Percentiles rank a stretch among this genome's conserved stretches.
phyloP scores from a whole-genome alignment of 2,329 filamentous ascomycete species.

The Pseudogymnoascus pannorum region DNA sequence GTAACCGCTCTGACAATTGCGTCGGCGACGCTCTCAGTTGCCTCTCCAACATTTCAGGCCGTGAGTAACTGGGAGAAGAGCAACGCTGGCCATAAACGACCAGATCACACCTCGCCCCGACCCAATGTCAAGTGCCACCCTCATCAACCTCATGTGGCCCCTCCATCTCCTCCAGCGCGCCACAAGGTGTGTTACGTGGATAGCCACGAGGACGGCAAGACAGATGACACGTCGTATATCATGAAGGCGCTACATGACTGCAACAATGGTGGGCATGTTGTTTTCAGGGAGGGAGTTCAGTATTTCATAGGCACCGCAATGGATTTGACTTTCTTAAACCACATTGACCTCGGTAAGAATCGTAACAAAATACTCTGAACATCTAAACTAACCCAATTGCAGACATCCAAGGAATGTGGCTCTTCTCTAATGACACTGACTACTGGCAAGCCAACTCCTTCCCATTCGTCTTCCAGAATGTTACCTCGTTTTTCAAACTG shows the following conservation, averaged over 20 bases:
- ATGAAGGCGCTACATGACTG: slow-evolving; percentile 42
- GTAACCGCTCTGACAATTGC: slow-evolving; percentile 18
- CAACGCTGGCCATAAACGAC: slow-evolving; percentile 10
- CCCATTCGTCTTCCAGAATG: slow-evolving; percentile 55
- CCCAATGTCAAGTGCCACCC: slow-evolving; percentile 13
- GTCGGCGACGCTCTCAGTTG: slow-evolving; percentile 19
- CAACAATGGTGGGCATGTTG: slow-evolving; percentile 41
- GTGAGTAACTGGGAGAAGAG: slow-evolving; percentile 15
- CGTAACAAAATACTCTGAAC: background rate
- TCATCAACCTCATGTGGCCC: background rate
- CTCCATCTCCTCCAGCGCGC: background rate
- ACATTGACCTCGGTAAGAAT: slow-evolving; percentile 49
- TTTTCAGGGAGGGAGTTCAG: slow-evolving; percentile 45
- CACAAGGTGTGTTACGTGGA: slow-evolving; percentile 19
- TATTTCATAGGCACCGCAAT: slow-evolving; percentile 54
- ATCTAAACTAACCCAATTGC: background rate
- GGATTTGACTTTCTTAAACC: slow-evolving; percentile 53
- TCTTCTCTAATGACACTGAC: slow-evolving; percentile 57
- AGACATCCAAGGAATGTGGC: slow-evolving; percentile 51
- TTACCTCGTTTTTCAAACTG: slow-evolving; percentile 56
- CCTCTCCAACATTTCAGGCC: slow-evolving; percentile 19
- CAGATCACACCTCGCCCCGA: slow-evolving; percentile 21
- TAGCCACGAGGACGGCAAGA: slow-evolving; percentile 15
- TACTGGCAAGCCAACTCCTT: slow-evolving; percentile 60
- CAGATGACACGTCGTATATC: slow-evolving; percentile 45